Base-by-base conservation (phyloP, 2,329 filamentous ascomycete species). In the Capronia epimyces region DNA sequence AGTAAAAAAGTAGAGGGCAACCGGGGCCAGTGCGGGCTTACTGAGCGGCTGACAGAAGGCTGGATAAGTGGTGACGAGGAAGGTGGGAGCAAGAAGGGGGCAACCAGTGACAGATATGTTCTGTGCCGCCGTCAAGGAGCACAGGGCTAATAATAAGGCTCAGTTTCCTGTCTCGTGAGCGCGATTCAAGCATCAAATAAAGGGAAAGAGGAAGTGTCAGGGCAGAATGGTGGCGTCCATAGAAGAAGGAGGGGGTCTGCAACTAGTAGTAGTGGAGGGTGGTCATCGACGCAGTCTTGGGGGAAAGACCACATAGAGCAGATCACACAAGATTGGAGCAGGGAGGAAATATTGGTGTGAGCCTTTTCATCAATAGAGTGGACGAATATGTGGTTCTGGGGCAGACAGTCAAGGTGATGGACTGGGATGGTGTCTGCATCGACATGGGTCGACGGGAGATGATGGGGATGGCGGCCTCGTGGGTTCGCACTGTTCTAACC, bases 381-480 rank as follows among this genome's bases (percentile, higher is more conserved):
- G 36, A 22, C 16, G 36, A 22, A 18, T 20, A 16, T 42, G 39
- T 42, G 39, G 39, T 42, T 42, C 39, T 42, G 10, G 39, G n/a
- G 10, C 39, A 42, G 39, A 25, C 39, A 22, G 20, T 42, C 10
- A 42, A 16, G 12, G 39, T 42, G 39, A 42, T 42, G 39, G 39
- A 42, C 20, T 42, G 25, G 41, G 16, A 31, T 43, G 41, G 41
- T 25, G 25, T 29, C 16, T 22, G 41, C 21, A 7, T 7, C 18
- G 41, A 43, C 41, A 43, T 31, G 41, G 41, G 18, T 43, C 3
- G 24, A 43, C 22, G 41, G 41, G 16, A 32, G 18, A 29, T 21
- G 43, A 48, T 32, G 49, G 40, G 43, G 49, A 43, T 43, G 49
- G 40, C 49, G 44, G 44, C 49, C 49, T 52, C 49, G 49, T 52